Base-by-base conservation (phyloP, 2,329 filamentous ascomycete genomes). In the Paecilomyces niveus region DNA sequence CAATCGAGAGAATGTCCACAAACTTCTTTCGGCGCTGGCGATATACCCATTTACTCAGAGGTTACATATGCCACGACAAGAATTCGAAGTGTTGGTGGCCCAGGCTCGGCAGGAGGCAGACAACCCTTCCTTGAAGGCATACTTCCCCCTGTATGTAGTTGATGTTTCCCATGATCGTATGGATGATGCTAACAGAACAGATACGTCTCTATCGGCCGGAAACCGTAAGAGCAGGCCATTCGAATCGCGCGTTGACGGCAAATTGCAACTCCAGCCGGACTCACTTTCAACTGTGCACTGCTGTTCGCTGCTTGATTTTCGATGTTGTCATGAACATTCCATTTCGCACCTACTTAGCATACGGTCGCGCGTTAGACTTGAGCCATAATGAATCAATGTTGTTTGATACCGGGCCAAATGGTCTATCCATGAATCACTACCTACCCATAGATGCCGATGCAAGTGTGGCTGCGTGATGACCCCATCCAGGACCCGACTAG, bases 11-110 rank as follows among this genome's bases (percentile, higher is more conserved):
- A 75, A 74, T 61, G 65, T 71, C 31, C 65, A 71, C 32, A 65
- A 66, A 56, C 64, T 78, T 21, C 68, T 80, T n/a, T 67, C 66
- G 39, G 70, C 74, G 10, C 61, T 79, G 53, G 74, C 74, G 5
- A 66, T 79, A 11, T 78, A 78, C 59, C 78, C 78, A 9, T 72
- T 81, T 58, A 77, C 73, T 9, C 70, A 75, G 61, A 71, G 69
- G 5, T 65, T 77, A 57, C 66, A 69, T 45, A 78, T 81, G 75
- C 64, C 72, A 21, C 61, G 69, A 49, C 63, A 73, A 24, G 71
- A 72, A 26, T 74, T 79, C 55, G 65, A 73, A 50, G 61, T 62
- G 7, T 62, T 79, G 59, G 68, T 77, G 49, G 62, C 67, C 4
- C 65, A 68, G 54, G 76, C 76, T 32, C 69, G 70, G 50, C 61